A percentile compares a stretch with the other conserved stretches of the same genome.
These are phyloP conservation scores for Multifurca ochricompacta DNA, from an alignment of 768 basidiomycete species.

Conservation along the genomic window DNA sequence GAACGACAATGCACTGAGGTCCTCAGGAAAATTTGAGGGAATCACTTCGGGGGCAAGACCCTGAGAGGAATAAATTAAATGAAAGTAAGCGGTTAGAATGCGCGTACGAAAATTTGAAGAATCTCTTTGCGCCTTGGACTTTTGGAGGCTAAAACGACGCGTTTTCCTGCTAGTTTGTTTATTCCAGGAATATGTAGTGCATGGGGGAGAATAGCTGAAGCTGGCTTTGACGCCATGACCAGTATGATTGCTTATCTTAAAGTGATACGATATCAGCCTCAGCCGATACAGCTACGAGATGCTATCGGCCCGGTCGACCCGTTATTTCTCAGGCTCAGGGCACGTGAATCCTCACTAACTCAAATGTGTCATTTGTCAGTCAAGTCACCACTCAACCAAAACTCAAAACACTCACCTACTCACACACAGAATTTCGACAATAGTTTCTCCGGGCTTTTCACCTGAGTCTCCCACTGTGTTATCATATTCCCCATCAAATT, in stretches of 20 bases:
- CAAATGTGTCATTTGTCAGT: no score
- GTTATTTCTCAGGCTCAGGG: no score
- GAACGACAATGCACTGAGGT: constrained; percentile 60
- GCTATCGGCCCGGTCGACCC: no score
- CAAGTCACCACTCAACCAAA: no score
- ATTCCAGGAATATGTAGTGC: constrained; percentile 56
- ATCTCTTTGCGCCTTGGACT: constrained; percentile 84
- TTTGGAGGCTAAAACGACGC: constrained; percentile 78
- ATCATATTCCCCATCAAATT: no score
- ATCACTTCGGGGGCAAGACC: constrained; percentile 63
- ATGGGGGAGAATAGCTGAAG: constrained; percentile 42
- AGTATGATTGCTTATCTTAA: no score
- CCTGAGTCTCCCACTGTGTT: no score
- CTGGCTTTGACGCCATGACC: constrained; percentile 8
- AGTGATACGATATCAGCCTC: not conserved
- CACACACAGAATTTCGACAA: no score
- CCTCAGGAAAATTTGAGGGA: constrained; percentile 74
- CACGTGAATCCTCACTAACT: no score
- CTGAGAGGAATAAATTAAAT: constrained; percentile 26
- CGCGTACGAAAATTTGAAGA: constrained; percentile 64
- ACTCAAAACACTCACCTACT: no score
- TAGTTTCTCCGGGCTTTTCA: no score
- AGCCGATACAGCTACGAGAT: no score
- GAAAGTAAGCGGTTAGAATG: not conserved
- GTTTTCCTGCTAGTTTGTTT: constrained; percentile 64